A percentile compares a stretch with the other conserved stretches of the same genome.
Evolutionary conservation across 371 early-diverging fungal genomes (phyloP).

Genomic region (Mortierella sp.): DNA sequence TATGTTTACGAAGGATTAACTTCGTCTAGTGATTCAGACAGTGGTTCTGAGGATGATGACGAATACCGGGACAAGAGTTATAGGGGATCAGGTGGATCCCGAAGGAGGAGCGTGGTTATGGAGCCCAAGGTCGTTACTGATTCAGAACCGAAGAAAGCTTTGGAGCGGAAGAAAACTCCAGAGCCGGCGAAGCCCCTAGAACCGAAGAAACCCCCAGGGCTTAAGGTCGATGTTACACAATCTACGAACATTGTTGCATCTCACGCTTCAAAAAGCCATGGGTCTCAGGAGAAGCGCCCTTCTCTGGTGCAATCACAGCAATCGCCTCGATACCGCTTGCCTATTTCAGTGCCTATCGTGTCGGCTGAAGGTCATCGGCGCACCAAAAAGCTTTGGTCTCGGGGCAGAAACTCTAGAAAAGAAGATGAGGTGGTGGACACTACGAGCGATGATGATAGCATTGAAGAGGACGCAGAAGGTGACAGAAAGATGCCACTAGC

Average conservation of each 20-base stretch:
- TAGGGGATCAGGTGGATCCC: not conserved
- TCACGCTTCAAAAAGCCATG: not conserved
- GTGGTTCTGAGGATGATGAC: constrained; percentile 7
- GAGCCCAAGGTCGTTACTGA: not conserved
- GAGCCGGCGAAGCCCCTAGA: not conserved
- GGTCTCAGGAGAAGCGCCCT: not conserved
- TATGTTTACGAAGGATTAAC: not conserved
- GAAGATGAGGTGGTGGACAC: constrained; percentile 42
- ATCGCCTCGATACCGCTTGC: not conserved
- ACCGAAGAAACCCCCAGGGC: not conserved
- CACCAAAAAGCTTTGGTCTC: constrained; percentile 39
- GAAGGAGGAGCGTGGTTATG: constrained; percentile 1
- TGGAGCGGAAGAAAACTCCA: not conserved
- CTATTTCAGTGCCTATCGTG: constrained; percentile 3
- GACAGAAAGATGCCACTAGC: not conserved
- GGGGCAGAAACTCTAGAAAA: constrained; percentile 44
- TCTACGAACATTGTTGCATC: not conserved
- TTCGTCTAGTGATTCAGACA: constrained; percentile 10
- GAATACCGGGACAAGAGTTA: constrained; percentile 4
- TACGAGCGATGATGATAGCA: constrained; percentile 21
- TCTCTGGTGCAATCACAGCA: not conserved
- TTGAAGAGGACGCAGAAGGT: not conserved
- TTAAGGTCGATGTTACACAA: not conserved
- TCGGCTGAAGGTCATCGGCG: constrained; percentile 22
- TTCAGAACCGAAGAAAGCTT: not conserved